Evolutionary conservation across 305 asterid genomes (phyloP).

Genomic region (Fraxinus velutina): DNA sequence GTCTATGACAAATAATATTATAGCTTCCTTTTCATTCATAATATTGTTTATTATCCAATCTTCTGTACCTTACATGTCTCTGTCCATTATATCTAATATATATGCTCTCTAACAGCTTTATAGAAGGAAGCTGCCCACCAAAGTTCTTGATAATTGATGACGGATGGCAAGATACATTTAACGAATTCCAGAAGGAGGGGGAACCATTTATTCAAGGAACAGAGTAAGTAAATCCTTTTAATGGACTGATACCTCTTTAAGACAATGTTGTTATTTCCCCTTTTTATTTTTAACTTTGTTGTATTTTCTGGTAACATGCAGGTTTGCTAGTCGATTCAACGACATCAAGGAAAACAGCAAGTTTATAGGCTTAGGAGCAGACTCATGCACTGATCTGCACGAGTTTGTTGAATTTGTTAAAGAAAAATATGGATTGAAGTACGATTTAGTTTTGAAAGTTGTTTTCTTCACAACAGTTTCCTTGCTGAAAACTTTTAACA

Average conservation of each 20-base stretch:
- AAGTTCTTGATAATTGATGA: constrained; percentile 45
- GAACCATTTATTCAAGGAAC: constrained; percentile 34
- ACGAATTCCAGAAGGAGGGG: constrained; percentile 38
- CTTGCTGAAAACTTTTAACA: neutral
- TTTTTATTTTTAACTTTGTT: neutral
- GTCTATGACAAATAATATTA: neutral
- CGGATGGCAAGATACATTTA: constrained; percentile 50
- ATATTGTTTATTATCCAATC: neutral
- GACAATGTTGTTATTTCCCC: neutral
- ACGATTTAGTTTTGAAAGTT: constrained; percentile 14
- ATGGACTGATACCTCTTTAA: neutral
- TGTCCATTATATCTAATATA: neutral
- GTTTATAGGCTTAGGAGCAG: constrained; percentile 29
- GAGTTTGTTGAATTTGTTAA: constrained; percentile 34
- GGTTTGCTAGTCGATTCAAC: constrained; percentile 39
- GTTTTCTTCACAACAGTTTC: neutral
- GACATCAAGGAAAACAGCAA: constrained; percentile 36
- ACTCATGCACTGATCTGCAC: constrained; percentile 32
- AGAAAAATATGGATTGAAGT: constrained; percentile 39
- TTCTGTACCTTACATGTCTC: neutral
- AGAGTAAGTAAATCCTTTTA: constrained; percentile 30
- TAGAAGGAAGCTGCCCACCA: constrained; percentile 40
- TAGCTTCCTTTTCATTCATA: neutral
- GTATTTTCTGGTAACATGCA: constrained; percentile 16
- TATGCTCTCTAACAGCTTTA: constrained; percentile 25